Conservation (phyloP, 176 grass and related monocot species). For the Chrysopogon serrulatus region DNA sequence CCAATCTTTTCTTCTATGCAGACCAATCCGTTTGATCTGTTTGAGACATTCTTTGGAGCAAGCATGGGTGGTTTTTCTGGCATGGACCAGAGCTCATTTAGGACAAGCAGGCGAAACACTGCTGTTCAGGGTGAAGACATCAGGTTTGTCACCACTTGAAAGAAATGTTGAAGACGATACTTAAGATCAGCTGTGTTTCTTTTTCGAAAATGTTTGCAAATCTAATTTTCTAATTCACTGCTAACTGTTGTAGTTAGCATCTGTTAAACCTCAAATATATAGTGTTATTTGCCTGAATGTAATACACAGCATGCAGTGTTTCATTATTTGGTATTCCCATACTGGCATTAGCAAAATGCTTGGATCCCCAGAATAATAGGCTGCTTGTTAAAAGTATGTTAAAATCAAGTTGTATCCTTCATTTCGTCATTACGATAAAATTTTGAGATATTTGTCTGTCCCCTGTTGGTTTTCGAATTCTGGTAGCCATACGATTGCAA, state of each 20-base stretch:
- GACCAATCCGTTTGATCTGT: constrained; percentile 98
- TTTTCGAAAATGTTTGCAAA: background rate
- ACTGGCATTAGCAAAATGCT: background rate
- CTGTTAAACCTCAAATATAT: background rate
- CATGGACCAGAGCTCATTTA: constrained; percentile 77
- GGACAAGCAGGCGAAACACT: constrained; percentile 72
- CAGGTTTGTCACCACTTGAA: constrained; percentile 57
- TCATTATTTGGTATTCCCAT: background rate
- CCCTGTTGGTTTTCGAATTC: background rate
- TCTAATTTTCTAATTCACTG: background rate
- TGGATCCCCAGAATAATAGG: background rate
- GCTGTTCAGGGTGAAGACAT: constrained; percentile 88
- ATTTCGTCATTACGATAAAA: background rate
- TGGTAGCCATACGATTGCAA: background rate
- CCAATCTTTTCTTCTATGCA: constrained; percentile 31
- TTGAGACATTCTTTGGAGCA: constrained; percentile 93
- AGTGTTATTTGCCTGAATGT: background rate
- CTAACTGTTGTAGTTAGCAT: background rate
- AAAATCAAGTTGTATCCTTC: background rate
- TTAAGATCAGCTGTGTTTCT: constrained; percentile 2
- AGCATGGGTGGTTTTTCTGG: constrained; percentile 93
- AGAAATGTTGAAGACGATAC: constrained; percentile 14
- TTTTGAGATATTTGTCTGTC: background rate
- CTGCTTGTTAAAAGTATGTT: background rate
- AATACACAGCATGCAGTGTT: background rate